Evolutionary conservation across 1,284 basidiomycete genomes (phyloP), one percentile per base, ranked within the genome.

Genomic region (Ustilago bromivora): DNA sequence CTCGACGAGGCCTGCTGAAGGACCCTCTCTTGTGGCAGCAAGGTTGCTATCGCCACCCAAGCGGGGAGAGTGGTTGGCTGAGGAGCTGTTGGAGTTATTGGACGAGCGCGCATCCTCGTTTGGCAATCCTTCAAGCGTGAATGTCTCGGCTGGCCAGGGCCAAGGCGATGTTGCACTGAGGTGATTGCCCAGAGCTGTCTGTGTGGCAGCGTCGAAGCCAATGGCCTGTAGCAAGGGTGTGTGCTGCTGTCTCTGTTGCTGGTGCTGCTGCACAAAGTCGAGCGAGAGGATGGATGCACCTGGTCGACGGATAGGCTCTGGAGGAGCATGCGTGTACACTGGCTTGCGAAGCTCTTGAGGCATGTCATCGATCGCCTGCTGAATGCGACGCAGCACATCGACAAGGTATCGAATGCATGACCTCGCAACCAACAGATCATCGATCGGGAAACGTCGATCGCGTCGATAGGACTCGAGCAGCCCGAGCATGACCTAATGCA

Each of bases 401-500:
- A 61, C 63, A 17, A 79, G 40, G 34, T 79, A 79, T 4, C 63
- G 17, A 3, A 79, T 60, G 13, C 74, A 46, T 19, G 64, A 70
- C 31, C 63, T 13, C 13, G 66, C 65, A 17, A 63, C 53, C 4
- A 23, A 19, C 4, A 76, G 47, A 32, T 77, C 77, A 13, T 67
- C 66, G 6, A 76, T 71, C 28, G 77, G 79, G 17, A 65, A 71
- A 1, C 71, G 47, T 7, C 72, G 66, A 31, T 81, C 79, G 46
- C 71, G 60, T 10, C 79, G 66, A 17, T 71, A 76, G 40, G 60
- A 70, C 46, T 81, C 79, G 31, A 81, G 59, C 57, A 77, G 19
- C 53, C 77, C 77, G 51, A 75, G 49, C 69, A 81, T 72, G 47
- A 79, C 56, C 56, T 71, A 73, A 53, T 81, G 76, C 61, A 81